These are phyloP conservation scores for Rhynchosporium graminicola DNA, from an alignment of 2,329 filamentous ascomycete genomes.

Conservation along the genomic window DNA sequence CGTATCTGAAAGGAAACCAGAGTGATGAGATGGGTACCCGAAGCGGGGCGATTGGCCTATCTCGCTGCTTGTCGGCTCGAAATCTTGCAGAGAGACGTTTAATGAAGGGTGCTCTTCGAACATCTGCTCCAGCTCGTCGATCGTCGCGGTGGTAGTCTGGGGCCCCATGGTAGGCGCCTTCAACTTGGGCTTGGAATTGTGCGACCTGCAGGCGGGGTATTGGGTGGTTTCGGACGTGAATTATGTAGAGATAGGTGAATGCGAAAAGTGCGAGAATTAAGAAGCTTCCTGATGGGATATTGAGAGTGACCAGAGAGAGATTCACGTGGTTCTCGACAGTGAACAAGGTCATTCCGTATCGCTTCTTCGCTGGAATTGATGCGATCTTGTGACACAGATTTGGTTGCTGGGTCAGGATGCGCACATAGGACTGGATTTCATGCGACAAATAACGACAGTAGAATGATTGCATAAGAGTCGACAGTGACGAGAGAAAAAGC, in stretches of 20 bases:
- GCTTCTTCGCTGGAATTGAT: slow-evolving; percentile 17
- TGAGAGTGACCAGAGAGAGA: slow-evolving; percentile 38
- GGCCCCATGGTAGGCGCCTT: slow-evolving; percentile 21
- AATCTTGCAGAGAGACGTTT: slow-evolving; percentile 62
- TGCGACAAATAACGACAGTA: slow-evolving; percentile 16
- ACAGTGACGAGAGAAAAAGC: slow-evolving; percentile 5
- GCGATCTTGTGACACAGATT: slow-evolving; percentile 21
- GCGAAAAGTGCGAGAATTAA: slow-evolving; percentile 34
- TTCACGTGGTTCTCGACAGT: slow-evolving; percentile 40
- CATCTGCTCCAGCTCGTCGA: slow-evolving; percentile 49
- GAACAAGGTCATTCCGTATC: slow-evolving; percentile 37
- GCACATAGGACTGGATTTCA: slow-evolving; percentile 16
- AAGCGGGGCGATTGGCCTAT: slow-evolving; percentile 47
- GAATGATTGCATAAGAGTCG: slow-evolving; percentile 6
- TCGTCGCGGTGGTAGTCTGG: slow-evolving; percentile 27
- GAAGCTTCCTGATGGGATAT: slow-evolving; percentile 38
- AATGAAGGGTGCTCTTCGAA: slow-evolving; percentile 61
- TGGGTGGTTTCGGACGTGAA: slow-evolving; percentile 35
- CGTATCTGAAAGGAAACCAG: slow-evolving; percentile 58
- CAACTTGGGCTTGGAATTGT: slow-evolving; percentile 4
- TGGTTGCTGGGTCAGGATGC: slow-evolving; percentile 5
- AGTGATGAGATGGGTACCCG: slow-evolving; percentile 58
- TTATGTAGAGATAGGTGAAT: slow-evolving; percentile 38
- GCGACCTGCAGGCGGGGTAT: slow-evolving; percentile 17
- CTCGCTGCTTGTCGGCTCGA: slow-evolving; percentile 52